A percentile compares a stretch with the other conserved stretches of the same genome.
Evolutionary conservation across 2,329 filamentous ascomycete species (phyloP).

Genomic region (Diaporthe sp.): DNA sequence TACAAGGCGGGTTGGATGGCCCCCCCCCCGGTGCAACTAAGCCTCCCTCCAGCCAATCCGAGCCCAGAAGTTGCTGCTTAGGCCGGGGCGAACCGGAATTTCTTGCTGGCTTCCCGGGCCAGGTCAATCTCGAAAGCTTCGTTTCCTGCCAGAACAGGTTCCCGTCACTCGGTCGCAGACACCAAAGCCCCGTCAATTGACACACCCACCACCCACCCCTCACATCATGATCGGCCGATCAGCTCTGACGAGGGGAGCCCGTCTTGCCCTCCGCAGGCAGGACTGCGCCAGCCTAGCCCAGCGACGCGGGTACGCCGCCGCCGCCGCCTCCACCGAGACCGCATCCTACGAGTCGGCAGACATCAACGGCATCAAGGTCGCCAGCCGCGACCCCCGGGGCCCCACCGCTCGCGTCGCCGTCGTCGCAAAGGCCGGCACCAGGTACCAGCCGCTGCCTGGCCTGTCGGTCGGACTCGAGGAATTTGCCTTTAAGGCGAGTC

Average conservation of each 20-base stretch:
- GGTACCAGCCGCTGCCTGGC: slow-evolving; percentile 91
- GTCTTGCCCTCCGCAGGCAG: slow-evolving; percentile 67
- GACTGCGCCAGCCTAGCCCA: slow-evolving; percentile 65
- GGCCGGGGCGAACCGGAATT: slow-evolving; percentile 42
- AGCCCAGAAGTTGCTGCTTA: slow-evolving; percentile 32
- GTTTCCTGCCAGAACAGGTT: slow-evolving; percentile 33
- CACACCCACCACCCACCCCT: slow-evolving; percentile 60
- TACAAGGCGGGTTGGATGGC: background rate
- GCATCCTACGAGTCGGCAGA: slow-evolving; percentile 91
- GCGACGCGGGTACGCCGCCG: slow-evolving; percentile 66
- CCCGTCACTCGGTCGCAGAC: slow-evolving; percentile 38
- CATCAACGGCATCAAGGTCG: slow-evolving; percentile 89
- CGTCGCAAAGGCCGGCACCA: slow-evolving; percentile 92
- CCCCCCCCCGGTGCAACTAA: slow-evolving; percentile 24
- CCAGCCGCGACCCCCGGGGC: slow-evolving; percentile 87
- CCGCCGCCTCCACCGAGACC: slow-evolving; percentile 70
- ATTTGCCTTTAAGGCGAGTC: slow-evolving; percentile 93
- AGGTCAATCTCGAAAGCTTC: slow-evolving; percentile 39
- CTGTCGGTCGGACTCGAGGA: slow-evolving; percentile 90
- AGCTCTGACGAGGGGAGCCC: slow-evolving; percentile 67
- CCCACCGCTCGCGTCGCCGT: slow-evolving; percentile 92
- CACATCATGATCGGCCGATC: slow-evolving; percentile 71
- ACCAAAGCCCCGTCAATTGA: slow-evolving; percentile 60
- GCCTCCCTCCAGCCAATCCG: slow-evolving; percentile 30
- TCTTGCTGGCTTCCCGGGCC: slow-evolving; percentile 12